Evolutionary conservation across 2,329 filamentous ascomycete species (phyloP), one percentile per base, ranked within the genome.

Genomic region (Xylariaceae sp.): DNA sequence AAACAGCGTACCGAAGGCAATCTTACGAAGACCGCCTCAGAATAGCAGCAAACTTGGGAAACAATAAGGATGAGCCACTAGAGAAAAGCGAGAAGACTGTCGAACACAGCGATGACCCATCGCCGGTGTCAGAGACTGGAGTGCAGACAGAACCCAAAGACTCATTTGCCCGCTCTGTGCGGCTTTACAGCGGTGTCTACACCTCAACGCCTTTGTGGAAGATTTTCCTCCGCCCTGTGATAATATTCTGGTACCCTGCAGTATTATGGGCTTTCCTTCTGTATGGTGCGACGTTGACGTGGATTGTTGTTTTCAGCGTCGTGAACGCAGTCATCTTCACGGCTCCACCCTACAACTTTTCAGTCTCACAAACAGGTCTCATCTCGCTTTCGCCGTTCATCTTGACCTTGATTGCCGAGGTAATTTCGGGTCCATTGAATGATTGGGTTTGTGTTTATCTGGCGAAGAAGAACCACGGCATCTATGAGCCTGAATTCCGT

Each of bases 401-500:
- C 48, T 66, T 75, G 11, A 71, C 65, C 9, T 66, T 77, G 22
- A 59, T 80, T 18, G 75, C 73, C 22, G 68, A 74, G 48, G 36
- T 75, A 9, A 55, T 74, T 3, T 67, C 69, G 0, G 75, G 75
- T 1, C 74, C 73, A 1, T 54, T 77, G 42, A 75, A 71, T 56
- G 75, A 76, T 59, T 72, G 65, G 61, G 58, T 73, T 31, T 68
- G 65, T 48, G 52, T 76, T 17, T 73, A 66, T 61, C 68, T 76
- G 48, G 71, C 75, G 4, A 72, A 70, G 58, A 71, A 67, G 52
- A 80, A 78, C 58, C 65, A 64, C 17, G 76, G 76, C n/a, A 65
- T 77, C 42, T 80, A 78, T 60, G 76, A 80, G 57, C 77, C 76
- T 5, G 76, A 80, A 56, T 79, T 78, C 56, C 70, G 76, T 31